Evolutionary conservation across 1,139 yeast species (phyloP).

Genomic region (Eremothecium sinecaudum): DNA sequence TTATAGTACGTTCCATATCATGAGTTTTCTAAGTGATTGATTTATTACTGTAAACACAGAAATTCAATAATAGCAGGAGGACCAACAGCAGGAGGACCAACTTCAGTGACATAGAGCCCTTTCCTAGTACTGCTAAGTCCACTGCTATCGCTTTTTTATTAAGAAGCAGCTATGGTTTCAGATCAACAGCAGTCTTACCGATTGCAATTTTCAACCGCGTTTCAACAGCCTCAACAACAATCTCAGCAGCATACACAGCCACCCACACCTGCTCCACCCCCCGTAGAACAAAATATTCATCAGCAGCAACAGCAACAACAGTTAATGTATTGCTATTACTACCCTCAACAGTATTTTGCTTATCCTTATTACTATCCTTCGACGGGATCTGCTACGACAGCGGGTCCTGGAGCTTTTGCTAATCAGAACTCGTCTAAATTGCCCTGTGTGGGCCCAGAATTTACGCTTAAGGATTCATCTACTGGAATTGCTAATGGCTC

Average conservation of each 20-base stretch:
- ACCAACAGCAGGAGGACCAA: not conserved
- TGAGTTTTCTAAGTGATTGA: slow-evolving; percentile 4
- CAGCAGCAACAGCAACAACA: slow-evolving; percentile 15
- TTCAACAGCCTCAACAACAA: slow-evolving; percentile 8
- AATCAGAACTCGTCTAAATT: not conserved
- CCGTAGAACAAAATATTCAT: slow-evolving; percentile 6
- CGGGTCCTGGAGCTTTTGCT: not conserved
- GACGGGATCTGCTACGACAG: not conserved
- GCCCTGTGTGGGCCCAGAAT: not conserved
- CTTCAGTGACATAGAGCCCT: not conserved
- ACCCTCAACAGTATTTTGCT: slow-evolving; percentile 3
- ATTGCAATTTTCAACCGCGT: not conserved
- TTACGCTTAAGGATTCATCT: not conserved
- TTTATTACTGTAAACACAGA: not conserved
- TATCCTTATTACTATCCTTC: not conserved
- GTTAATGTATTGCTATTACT: slow-evolving; percentile 4
- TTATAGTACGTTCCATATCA: slow-evolving; percentile 3
- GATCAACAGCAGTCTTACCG: slow-evolving; percentile 4
- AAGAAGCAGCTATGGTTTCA: slow-evolving; percentile 4
- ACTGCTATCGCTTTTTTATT: not conserved
- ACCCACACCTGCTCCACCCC: slow-evolving; percentile 4
- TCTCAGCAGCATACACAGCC: slow-evolving; percentile 8
- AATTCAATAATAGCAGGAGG: slow-evolving; percentile 4
- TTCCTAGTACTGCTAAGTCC: slow-evolving; percentile 1
- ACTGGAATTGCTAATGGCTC: not conserved